phyloP scores from a whole-genome alignment of 2,329 filamentous ascomycete genomes.

The Rhynchosporium agropyri region DNA sequence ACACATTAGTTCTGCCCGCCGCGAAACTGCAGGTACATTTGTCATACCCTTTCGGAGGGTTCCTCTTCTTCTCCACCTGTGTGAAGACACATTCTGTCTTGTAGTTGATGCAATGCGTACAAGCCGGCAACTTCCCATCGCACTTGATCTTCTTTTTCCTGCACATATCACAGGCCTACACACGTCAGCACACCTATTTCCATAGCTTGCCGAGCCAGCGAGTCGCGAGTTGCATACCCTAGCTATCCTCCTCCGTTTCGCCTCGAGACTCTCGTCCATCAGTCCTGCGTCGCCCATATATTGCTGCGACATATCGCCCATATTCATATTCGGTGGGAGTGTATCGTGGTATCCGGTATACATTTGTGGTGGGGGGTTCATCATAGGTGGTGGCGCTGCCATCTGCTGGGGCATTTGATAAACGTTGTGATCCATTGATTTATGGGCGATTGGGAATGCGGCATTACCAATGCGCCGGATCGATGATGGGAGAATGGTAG shows the following conservation, averaged over 20 bases:
- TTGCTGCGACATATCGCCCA: conserved; percentile 59
- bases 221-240: conserved; percentile 53
- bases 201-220: conserved; percentile 6
- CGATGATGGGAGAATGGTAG: neutral
- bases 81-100: conserved; percentile 98
- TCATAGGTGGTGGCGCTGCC: conserved; percentile 59
- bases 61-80: conserved; percentile 97
- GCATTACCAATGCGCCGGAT: conserved; percentile 20
- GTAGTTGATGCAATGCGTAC: conserved; percentile 95
- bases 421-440: conserved; percentile 43
- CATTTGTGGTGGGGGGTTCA: conserved; percentile 70
- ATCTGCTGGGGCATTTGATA: conserved; percentile 63
- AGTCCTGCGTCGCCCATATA: conserved; percentile 61
- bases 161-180: conserved; percentile 69
- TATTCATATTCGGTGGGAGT: conserved; percentile 56
- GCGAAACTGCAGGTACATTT: neutral
- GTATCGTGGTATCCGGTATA: conserved; percentile 68
- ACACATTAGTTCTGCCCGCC: conserved; percentile 31
- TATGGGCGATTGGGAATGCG: conserved; percentile 31
- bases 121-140: conserved; percentile 92
- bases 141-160: conserved; percentile 98
- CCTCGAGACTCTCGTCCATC: conserved; percentile 72
- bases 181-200: conserved; percentile 35
- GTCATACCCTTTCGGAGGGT: conserved; percentile 88
- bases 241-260: conserved; percentile 65